Evolutionary conservation across 2,329 filamentous ascomycete genomes (phyloP).

Genomic region (Bretziella fagacearum): DNA sequence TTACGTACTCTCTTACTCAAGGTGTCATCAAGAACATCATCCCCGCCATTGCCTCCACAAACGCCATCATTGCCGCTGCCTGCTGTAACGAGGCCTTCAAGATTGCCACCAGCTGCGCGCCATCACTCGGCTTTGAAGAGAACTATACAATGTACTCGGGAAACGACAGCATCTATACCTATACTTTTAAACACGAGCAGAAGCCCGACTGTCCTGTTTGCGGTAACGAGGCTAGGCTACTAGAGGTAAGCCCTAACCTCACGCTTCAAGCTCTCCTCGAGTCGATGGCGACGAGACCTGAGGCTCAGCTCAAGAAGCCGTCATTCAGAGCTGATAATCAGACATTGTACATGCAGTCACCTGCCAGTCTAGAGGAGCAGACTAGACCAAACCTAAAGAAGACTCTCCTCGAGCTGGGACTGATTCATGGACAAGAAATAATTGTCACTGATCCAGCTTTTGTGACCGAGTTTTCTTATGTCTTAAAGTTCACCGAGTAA

Average conservation of each 20-base stretch:
- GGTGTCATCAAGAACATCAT: conserved; percentile 99
- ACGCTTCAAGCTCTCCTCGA: conserved; percentile 78
- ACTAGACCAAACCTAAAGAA: conserved; percentile 68
- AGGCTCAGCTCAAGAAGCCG: conserved; percentile 86
- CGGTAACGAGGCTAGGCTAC: conserved; percentile 60
- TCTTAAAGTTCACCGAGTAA: conserved; percentile 29
- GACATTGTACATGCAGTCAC: conserved; percentile 79
- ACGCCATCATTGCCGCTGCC: conserved; percentile 85
- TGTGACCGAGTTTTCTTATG: conserved; percentile 48
- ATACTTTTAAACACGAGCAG: conserved; percentile 88
- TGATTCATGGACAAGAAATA: conserved; percentile 71
- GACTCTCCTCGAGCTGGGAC: conserved; percentile 53
- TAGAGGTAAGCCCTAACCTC: conserved; percentile 50
- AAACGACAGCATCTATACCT: conserved; percentile 89
- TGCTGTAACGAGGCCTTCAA: conserved; percentile 98
- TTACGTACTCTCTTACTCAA: conserved; percentile 91
- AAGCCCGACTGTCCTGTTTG: conserved; percentile 93
- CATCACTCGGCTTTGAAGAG: conserved; percentile 57
- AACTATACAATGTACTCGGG: conserved; percentile 99
- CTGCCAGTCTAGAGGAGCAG: conserved; percentile 64
- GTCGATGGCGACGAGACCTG: conserved; percentile 62
- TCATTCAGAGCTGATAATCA: conserved; percentile 63
- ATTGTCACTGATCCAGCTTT: conserved; percentile 89
- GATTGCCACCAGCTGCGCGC: conserved; percentile 68
- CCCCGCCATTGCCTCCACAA: conserved; percentile 92